phyloP scores from a whole-genome alignment of 2,329 filamentous ascomycete genomes.

The Fusarium multiceps region DNA sequence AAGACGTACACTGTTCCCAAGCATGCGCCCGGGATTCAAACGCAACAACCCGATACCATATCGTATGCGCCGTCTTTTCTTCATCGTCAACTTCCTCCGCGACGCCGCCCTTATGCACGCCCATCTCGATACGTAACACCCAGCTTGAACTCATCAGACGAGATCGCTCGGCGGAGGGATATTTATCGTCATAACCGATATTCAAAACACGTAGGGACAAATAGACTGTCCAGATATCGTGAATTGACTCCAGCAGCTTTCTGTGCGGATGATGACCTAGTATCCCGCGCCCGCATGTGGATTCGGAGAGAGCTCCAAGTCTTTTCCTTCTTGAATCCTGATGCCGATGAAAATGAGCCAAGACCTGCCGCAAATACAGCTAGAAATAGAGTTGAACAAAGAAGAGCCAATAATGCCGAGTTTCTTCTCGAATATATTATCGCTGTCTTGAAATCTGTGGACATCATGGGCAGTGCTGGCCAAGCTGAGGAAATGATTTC shows the following conservation, averaged over 20 bases:
- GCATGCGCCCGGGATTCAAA: conserved; percentile 47
- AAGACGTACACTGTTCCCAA: conserved; percentile 64
- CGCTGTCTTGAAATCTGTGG: conserved; percentile 83
- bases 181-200: conserved; percentile 80
- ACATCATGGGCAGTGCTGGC: conserved; percentile 81
- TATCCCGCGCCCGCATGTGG: conserved; percentile 82
- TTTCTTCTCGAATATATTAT: conserved; percentile 89
- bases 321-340: conserved; percentile 74
- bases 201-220: conserved; percentile 85
- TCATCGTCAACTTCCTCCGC: conserved; percentile 1
- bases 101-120: conserved; percentile 16
- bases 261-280: conserved; percentile 70
- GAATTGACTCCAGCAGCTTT: conserved; percentile 78
- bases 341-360: conserved; percentile 36
- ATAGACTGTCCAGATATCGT: conserved; percentile 78
- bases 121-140: conserved; percentile 15
- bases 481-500: conserved; percentile 82
- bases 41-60: neutral
- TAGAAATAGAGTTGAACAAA: conserved; percentile 36
- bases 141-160: conserved; percentile 20
- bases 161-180: conserved; percentile 67
- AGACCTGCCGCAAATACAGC: conserved; percentile 3
- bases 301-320: conserved; percentile 86
- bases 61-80: conserved; percentile 10
- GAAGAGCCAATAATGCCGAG: conserved; percentile 75